Conservation (phyloP, 1,139 yeast species). For the Saccharomyces hybrid region DNA sequence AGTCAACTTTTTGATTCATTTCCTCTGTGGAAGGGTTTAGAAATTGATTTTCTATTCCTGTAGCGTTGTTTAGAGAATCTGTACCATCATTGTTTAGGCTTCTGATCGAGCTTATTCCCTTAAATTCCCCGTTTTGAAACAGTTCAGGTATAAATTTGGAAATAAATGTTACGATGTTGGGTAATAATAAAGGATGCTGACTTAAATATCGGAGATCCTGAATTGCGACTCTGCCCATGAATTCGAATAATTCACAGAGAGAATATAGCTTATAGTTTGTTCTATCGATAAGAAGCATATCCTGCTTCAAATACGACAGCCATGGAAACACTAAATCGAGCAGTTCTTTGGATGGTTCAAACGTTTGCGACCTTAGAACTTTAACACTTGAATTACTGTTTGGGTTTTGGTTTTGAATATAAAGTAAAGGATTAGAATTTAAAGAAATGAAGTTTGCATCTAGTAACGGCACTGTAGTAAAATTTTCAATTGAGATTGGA, state of each 20-base stretch:
- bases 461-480: slow-evolving; percentile 14
- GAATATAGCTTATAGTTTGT: slow-evolving; percentile 30
- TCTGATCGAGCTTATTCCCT: neutral
- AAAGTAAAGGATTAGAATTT: slow-evolving; percentile 11
- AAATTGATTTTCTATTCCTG: slow-evolving; percentile 1
- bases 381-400: slow-evolving; percentile 7
- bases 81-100: neutral
- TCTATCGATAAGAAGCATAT: slow-evolving; percentile 24
- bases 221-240: slow-evolving; percentile 24
- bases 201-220: slow-evolving; percentile 28
- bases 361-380: slow-evolving; percentile 17
- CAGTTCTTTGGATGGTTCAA: slow-evolving; percentile 22
- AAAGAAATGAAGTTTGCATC: slow-evolving; percentile 18
- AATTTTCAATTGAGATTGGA: slow-evolving; percentile 21
- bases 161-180: slow-evolving; percentile 24
- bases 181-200: slow-evolving; percentile 16
- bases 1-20: slow-evolving; percentile 13
- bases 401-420: slow-evolving; percentile 8
- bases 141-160: slow-evolving; percentile 23
- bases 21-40: neutral
- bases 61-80: slow-evolving; percentile 2
- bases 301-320: slow-evolving; percentile 25
- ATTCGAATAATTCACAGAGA: slow-evolving; percentile 29
- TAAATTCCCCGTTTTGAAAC: slow-evolving; percentile 18
- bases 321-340: slow-evolving; percentile 27